Evolutionary conservation across 208 protist genomes (phyloP), one percentile per base, ranked within the genome.

Genomic region (Trypanosoma boissoni): DNA sequence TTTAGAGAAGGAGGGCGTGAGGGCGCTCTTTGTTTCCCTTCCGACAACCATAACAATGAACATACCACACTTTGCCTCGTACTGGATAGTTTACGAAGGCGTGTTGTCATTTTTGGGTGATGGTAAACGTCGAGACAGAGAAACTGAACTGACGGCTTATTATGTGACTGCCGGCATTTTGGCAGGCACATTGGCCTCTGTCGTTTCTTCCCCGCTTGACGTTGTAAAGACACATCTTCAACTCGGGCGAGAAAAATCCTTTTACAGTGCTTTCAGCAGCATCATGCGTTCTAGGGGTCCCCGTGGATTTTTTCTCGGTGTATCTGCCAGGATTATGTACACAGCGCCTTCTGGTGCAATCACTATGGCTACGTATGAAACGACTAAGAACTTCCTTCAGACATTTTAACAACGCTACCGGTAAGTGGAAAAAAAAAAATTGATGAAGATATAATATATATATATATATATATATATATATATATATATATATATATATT

Each of bases 321-420:
- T 92, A 10, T 31, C 83, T 7, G 79, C 95, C 20, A 84, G 93
- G 50, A 72, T 97, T 32, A 62, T 96, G 39, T 92, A 92, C 74
- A 90, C 84, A 0, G 84, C 91, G 1, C 90, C 92, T 0, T 92
- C 89, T 10, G 87, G 91, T 7, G 92, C 93, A 20, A 81, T 98
- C 23, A 95, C 84, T 62, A 97, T 97, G 93, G 74, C 86, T 24
- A 91, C 93, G 0, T 98, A 98, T 70, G 93, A 98, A 58, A 86
- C 78, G 10, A 81, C 83, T 27, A 95, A 95, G 43, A 78, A 59
- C 20, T 24, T 42, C 1, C 34, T 91, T 6, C 42, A 65, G 31
- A 58, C 31, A 28, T 68, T 37, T 60, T 44, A 53, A 53, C 16
- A 26, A 53, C 20, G 48, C 23, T n/a, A n/a, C n/a, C n/a, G n/a